phyloP scores from a whole-genome alignment of 768 basidiomycete species.

The Austroboletus eburneus region DNA sequence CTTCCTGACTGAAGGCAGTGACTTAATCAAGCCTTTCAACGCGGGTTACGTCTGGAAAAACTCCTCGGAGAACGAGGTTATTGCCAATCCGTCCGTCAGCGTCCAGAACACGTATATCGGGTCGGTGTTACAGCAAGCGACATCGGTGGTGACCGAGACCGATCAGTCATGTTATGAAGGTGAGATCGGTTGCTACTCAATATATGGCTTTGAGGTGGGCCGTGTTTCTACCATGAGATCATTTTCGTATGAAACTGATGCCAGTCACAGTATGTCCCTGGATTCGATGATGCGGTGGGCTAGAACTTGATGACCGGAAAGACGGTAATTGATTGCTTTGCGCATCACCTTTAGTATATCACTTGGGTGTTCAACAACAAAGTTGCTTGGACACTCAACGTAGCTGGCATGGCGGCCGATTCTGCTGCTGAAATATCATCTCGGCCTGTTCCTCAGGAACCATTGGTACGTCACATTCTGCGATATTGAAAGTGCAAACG shows the following conservation, averaged over 20 bases:
- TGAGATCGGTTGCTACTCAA: conserved; percentile 55
- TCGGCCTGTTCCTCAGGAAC: conserved; percentile 75
- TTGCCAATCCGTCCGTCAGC: conserved; percentile 52
- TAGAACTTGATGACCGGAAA: not conserved
- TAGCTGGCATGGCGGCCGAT: conserved; percentile 64
- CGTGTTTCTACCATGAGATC: not conserved
- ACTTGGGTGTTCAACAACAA: conserved; percentile 75
- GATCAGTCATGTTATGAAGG: conserved; percentile 68
- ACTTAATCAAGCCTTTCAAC: conserved; percentile 60
- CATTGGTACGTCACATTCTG: conserved; percentile 56
- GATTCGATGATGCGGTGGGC: conserved; percentile 61
- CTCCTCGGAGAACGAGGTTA: conserved; percentile 52
- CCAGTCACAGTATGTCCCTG: conserved; percentile 34
- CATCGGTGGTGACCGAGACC: conserved; percentile 67
- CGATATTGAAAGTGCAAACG: not conserved
- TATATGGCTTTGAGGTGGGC: conserved; percentile 76
- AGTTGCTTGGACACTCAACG: conserved; percentile 71
- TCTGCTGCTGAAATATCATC: conserved; percentile 52
- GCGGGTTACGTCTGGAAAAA: conserved; percentile 67
- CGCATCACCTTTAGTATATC: conserved; percentile 54
- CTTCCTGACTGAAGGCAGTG: too few relatives aligned
- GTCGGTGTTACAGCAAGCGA: conserved; percentile 71
- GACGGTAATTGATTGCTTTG: not conserved
- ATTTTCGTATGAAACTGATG: not conserved
- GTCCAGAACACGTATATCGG: conserved; percentile 64